Base-by-base conservation (phyloP, 1,284 basidiomycete genomes). In the Sanguinoderma infundibulare region DNA sequence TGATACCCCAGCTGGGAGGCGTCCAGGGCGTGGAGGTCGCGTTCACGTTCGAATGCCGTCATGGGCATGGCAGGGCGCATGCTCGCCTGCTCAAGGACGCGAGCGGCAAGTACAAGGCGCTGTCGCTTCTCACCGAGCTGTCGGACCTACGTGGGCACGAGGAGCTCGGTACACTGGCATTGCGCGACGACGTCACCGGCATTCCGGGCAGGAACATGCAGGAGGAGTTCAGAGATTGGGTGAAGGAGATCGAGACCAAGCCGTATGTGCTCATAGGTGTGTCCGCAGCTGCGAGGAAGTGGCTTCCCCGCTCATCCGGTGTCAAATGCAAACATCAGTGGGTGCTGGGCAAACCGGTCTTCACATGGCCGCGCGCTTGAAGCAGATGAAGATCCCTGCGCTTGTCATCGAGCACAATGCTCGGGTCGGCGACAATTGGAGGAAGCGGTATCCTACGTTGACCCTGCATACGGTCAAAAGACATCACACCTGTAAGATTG, bases 281-380 rank as follows among this genome's bases (percentile, higher is more conserved):
- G 28, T 47, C 24, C 14, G 24, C 55, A 4, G 8, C 14, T 17
- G n/a, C 36, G 20, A 8, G 9, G 22, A 3, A 32, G n/a, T 17
- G 38, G 5, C 17, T 24, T 10, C 8, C 34, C 53, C 57, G 15
- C 49, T n/a, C 7, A 7, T 34, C 12, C 34, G 34, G 52, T 9
- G 2, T 30, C 8, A 42, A 40, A 57, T 15, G 3, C 46, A 4
- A 36, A 34, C 20, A 3, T 12, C 49, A 80, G 79, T 88, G 40
- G 86, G 86, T 5, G 84, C 73, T 10, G 84, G 84, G 1, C 85
- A 87, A 65, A 81, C 78, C 15, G 85, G 84, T 1, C 72, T 87
- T 8, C 79, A 77, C 20, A 65, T 81, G 7, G 84, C 82, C 9
- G 83, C 84, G 20, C 76, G 83, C 15, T 81, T 87, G 59, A 78